Base-by-base conservation (phyloP, 257 asterid species). In the Nicotiana benthamiana region DNA sequence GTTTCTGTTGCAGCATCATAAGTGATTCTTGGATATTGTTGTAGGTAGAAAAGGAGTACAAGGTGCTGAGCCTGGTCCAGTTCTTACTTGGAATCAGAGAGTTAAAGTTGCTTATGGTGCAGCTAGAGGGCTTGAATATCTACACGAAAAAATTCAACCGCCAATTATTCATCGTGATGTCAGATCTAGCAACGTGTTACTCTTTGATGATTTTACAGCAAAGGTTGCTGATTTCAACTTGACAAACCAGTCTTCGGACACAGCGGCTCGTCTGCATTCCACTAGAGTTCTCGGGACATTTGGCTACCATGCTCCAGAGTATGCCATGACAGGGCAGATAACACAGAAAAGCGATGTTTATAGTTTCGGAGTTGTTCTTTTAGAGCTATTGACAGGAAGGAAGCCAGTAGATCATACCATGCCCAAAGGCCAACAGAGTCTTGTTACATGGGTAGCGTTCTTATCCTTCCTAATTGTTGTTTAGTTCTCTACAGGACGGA, bases 261-360 rank as follows among this genome's bases (percentile, higher is more conserved):
- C 97, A 11, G 95, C 98, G 22, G 97, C 98, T 64, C 89, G 95
- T 17, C 84, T 92, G 87, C 98, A 92, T 81, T 94, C 97, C 0
- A 94, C 98, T 12, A 86, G 97, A 70, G 97, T 92, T 51, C 85
- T 94, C 26, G 97, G 98, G n/a, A 94, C 98, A 9, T 94, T 94
- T 62, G 97, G 97, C 54, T 91, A 94, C 87, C 98, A 92, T 82
- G 97, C 97, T 40, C 97, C 98, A 7, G 97, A 94, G 95, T 91
- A 93, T 62, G 95, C 97, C 17, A 93, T 90, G 97, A 93, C 97
- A 18, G 95, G 97, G 4, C 95, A 90, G 82, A 90, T 93, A 64
- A 91, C 94, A 18, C 97, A 91, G 72, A 93, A 93, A 77, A 93
- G 94, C 36, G 97, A 93, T 26, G 97, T 93, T 60, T 91, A 93